phyloP scores from a whole-genome alignment of 2,329 filamentous ascomycete genomes.

The Xylariaceae sp. region DNA sequence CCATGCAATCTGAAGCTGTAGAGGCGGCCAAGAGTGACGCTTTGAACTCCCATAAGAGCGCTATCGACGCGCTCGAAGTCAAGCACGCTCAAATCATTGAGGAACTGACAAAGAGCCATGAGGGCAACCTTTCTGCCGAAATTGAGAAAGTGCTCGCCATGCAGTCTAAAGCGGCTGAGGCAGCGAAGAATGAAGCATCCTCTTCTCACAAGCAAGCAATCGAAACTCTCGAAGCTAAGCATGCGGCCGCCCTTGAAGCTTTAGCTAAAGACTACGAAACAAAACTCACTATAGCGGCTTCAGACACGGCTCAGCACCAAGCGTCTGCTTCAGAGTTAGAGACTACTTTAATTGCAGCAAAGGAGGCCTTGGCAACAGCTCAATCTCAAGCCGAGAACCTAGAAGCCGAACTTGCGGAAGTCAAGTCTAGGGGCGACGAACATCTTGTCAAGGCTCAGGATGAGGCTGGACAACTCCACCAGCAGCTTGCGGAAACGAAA shows the following conservation, averaged over 20 bases:
- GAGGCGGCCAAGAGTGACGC: slow-evolving; percentile 53
- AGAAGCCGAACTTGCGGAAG: slow-evolving; percentile 45
- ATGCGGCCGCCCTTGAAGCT: slow-evolving; percentile 56
- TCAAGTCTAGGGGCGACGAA: slow-evolving; percentile 43
- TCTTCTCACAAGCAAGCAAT: slow-evolving; percentile 30
- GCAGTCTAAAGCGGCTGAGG: slow-evolving; percentile 52
- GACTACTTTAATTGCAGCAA: slow-evolving; percentile 44
- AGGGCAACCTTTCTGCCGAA: slow-evolving; percentile 41
- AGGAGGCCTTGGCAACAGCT: slow-evolving; percentile 42
- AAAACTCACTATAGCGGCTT: slow-evolving; percentile 36
- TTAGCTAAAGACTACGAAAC: slow-evolving; percentile 45
- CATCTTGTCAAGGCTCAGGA: slow-evolving; percentile 53
- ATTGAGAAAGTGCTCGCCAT: slow-evolving; percentile 49
- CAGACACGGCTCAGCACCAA: slow-evolving; percentile 43
- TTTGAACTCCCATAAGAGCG: slow-evolving; percentile 37
- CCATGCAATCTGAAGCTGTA: slow-evolving; percentile 52
- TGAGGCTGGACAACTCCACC: slow-evolving; percentile 58
- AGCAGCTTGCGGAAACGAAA: slow-evolving; percentile 64
- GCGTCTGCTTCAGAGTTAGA: slow-evolving; percentile 42
- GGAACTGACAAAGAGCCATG: slow-evolving; percentile 49
- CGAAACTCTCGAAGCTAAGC: slow-evolving; percentile 47
- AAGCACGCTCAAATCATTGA: slow-evolving; percentile 56
- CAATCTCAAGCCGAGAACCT: slow-evolving; percentile 39
- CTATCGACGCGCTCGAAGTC: slow-evolving; percentile 48
- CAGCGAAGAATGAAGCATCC: slow-evolving; percentile 49